A percentile compares a stretch with the other conserved stretches of the same genome.
Conservation (phyloP, 352 stramenopile genomes). For the Pseudoperonospora humuli region DNA sequence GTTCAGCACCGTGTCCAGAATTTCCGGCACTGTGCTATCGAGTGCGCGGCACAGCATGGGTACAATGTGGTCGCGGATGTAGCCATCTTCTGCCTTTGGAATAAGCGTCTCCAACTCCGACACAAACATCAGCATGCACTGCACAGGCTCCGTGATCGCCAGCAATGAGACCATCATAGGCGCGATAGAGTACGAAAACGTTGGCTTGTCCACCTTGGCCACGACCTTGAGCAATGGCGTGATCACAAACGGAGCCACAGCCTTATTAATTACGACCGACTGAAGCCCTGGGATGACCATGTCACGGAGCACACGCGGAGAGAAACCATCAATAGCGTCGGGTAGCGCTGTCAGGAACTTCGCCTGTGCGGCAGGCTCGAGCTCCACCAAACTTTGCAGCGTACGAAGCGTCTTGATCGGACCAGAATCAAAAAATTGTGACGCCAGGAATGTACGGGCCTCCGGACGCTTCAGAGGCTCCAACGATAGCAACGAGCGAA, state of each 20-base stretch:
- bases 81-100: conserved; percentile 79
- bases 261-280: conserved; percentile 78
- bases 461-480: conserved; percentile 56
- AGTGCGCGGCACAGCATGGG: conserved; percentile 80
- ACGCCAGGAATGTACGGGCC: conserved; percentile 67
- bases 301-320: conserved; percentile 65
- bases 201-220: conserved; percentile 80
- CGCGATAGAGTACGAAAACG: conserved; percentile 65
- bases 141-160: conserved; percentile 76
- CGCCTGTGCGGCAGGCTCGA: conserved; percentile 70
- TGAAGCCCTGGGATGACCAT: conserved; percentile 80
- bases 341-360: conserved; percentile 72
- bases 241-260: conserved; percentile 82
- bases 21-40: conserved; percentile 78
- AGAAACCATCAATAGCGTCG: conserved; percentile 72
- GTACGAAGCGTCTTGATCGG: conserved; percentile 78
- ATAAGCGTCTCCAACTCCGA: conserved; percentile 76
- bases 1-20: conserved; percentile 82
- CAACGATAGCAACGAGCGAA: conserved; percentile 62
- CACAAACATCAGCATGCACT: conserved; percentile 89
- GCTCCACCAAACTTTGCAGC: conserved; percentile 77
- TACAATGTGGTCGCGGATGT: conserved; percentile 85
- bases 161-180: conserved; percentile 78
- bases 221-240: conserved; percentile 85
- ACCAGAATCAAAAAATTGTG: conserved; percentile 81